A percentile compares a stretch with the other conserved stretches of the same genome.
phyloP scores from a whole-genome alignment of 345 rosid species.

The Murraya paniculata region DNA sequence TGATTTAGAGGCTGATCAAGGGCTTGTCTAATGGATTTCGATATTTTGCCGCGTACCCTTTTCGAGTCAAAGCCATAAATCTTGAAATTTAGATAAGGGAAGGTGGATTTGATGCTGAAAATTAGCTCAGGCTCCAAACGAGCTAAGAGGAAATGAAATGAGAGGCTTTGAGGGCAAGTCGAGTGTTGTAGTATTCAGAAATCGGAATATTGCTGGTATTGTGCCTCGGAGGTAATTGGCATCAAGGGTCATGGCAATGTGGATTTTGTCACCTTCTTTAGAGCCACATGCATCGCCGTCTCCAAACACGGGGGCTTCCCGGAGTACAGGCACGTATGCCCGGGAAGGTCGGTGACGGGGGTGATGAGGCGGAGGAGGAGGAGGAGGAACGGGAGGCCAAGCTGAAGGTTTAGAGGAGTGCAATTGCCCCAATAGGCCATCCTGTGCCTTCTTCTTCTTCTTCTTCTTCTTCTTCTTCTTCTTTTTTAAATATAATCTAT shows the following conservation, averaged over 20 bases:
- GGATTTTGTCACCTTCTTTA: slow-evolving; percentile 31
- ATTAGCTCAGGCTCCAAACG: slow-evolving; percentile 40
- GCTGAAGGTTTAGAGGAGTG: slow-evolving; percentile 24
- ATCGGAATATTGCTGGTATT: slow-evolving; percentile 65
- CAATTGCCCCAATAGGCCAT: slow-evolving; percentile 58
- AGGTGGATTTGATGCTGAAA: slow-evolving; percentile 48
- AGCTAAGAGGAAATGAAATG: slow-evolving; percentile 59
- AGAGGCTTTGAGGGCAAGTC: slow-evolving; percentile 53
- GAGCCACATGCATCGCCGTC: slow-evolving; percentile 47
- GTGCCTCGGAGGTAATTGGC: slow-evolving; percentile 71
- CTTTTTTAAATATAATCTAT: no score
- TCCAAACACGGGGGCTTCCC: slow-evolving; percentile 55
- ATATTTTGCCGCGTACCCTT: slow-evolving; percentile 55
- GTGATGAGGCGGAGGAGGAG: slow-evolving; percentile 31
- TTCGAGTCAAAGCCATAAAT: slow-evolving; percentile 49
- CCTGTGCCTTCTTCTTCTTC: slow-evolving; percentile 31
- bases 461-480: no score
- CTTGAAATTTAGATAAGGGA: slow-evolving; percentile 54
- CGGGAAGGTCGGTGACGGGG: slow-evolving; percentile 28
- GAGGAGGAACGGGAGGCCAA: slow-evolving; percentile 71
- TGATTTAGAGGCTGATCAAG: slow-evolving; percentile 64
- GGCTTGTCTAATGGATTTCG: slow-evolving; percentile 56
- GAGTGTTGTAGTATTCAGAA: slow-evolving; percentile 59
- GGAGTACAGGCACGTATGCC: slow-evolving; percentile 38
- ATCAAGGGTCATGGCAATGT: slow-evolving; percentile 64